Percentiles rank a stretch among this genome's conserved stretches.
phyloP scores from a whole-genome alignment of 1,284 basidiomycete species.

The Nidula niveotomentosa region DNA sequence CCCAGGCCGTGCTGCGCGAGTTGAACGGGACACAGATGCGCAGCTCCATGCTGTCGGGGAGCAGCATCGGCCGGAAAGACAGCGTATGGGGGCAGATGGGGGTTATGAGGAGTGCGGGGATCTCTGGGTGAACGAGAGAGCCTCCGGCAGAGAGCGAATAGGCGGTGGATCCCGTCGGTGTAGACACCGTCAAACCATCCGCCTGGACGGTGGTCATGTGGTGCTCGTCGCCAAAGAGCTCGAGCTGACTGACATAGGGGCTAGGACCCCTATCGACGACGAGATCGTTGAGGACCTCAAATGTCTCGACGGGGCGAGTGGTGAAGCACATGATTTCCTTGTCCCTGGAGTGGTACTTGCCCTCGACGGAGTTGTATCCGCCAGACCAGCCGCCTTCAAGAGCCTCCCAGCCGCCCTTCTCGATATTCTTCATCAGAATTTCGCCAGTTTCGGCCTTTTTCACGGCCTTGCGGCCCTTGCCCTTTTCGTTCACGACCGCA shows the following conservation, averaged over 20 bases:
- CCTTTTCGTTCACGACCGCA: constrained; percentile 72
- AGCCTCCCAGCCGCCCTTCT: constrained; percentile 91
- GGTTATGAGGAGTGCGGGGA: constrained; percentile 94
- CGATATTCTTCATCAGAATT: constrained; percentile 91
- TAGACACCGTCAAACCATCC: constrained; percentile 94
- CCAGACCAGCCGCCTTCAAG: constrained; percentile 75
- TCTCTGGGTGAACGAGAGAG: constrained; percentile 97
- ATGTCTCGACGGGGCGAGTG: constrained; percentile 93
- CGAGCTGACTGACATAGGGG: constrained; percentile 95
- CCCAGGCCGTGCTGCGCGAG: constrained; percentile 98
- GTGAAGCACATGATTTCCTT: constrained; percentile 99
- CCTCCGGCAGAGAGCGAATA: constrained; percentile 99
- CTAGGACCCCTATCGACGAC: constrained; percentile 98
- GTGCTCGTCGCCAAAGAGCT: constrained; percentile 98
- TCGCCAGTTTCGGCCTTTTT: constrained; percentile 92
- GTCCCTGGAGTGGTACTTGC: constrained; percentile 63
- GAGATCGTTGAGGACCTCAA: constrained; percentile 97
- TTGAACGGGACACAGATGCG: constrained; percentile 99
- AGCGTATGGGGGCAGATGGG: constrained; percentile 99
- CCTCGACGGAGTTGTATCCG: constrained; percentile 33
- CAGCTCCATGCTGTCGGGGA: constrained; percentile 98
- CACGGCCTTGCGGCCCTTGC: constrained; percentile 77
- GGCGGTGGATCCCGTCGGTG: constrained; percentile 97
- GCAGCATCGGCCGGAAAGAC: constrained; percentile 97
- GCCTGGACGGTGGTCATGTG: constrained; percentile 99